These are phyloP conservation scores for Entonaema liquescens DNA, from an alignment of 495 filamentous ascomycete species.

Conservation along the genomic window DNA sequence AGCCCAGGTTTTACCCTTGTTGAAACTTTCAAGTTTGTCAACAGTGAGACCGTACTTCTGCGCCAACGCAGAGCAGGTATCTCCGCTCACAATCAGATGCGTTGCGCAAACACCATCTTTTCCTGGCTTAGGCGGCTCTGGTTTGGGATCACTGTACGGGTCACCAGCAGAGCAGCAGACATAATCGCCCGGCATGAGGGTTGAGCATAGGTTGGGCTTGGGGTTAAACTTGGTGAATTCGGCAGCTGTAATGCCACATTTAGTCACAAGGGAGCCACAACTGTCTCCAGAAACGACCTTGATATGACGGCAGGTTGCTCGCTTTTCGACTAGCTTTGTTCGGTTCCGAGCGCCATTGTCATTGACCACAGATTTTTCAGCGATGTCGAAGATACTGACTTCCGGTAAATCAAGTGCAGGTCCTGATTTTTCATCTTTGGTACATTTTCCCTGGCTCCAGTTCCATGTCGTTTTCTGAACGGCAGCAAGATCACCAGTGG, in stretches of 20 bases:
- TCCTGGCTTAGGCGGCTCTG: constrained; percentile 46
- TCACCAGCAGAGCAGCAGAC: constrained; percentile 60
- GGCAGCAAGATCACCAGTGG: too few species aligned
- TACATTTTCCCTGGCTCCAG: too few species aligned
- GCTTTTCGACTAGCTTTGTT: too few species aligned
- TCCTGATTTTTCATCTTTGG: too few species aligned
- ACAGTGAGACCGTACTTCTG: constrained; percentile 47
- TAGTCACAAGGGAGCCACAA: constrained; percentile 51
- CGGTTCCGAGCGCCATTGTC: too few species aligned
- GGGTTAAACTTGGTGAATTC: constrained; percentile 56
- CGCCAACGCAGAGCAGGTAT: constrained; percentile 49
- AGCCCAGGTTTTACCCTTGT: constrained; percentile 58
- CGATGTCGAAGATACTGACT: too few species aligned
- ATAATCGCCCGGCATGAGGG: constrained; percentile 46
- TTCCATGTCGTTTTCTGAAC: too few species aligned
- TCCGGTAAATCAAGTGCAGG: too few species aligned
- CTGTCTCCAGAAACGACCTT: constrained; percentile 44
- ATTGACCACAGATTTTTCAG: too few species aligned
- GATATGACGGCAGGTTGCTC: too few species aligned
- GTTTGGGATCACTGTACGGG: constrained; percentile 40
- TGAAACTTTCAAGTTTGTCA: constrained; percentile 49
- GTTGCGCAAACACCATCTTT: constrained; percentile 54
- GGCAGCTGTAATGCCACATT: constrained; percentile 51
- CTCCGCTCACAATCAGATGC: constrained; percentile 47
- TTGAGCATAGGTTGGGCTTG: constrained; percentile 46